Percentiles rank a stretch among this genome's conserved stretches.
Conservation (phyloP, 768 basidiomycete genomes). For the Collybia sordida region DNA sequence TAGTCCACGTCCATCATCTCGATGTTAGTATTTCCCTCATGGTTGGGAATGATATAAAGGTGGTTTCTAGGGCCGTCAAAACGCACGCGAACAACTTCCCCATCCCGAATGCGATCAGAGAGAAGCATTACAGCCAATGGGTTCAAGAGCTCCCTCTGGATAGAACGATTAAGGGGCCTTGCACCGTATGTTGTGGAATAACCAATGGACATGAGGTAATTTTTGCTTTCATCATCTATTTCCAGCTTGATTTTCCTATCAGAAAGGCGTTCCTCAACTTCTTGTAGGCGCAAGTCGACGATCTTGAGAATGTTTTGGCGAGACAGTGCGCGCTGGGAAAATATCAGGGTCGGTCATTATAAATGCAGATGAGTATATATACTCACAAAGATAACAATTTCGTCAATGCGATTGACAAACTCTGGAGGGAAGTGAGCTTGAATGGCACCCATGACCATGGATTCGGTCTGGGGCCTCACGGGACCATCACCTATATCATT, state of each 20-base stretch:
- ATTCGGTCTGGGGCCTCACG: slow-evolving; percentile 56
- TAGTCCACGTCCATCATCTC: slow-evolving; percentile 63
- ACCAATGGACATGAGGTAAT: slow-evolving; percentile 71
- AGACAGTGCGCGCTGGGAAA: slow-evolving; percentile 72
- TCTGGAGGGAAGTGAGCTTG: slow-evolving; percentile 89
- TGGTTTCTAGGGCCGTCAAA: slow-evolving; percentile 85
- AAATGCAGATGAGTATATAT: slow-evolving; percentile 11
- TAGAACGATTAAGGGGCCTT: slow-evolving; percentile 86
- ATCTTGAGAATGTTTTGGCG: slow-evolving; percentile 76
- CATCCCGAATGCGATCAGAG: slow-evolving; percentile 78
- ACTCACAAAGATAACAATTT: slow-evolving; percentile 75
- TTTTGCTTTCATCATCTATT: slow-evolving; percentile 74
- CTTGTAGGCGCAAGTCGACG: slow-evolving; percentile 84
- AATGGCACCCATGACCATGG: slow-evolving; percentile 77
- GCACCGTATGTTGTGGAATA: slow-evolving; percentile 88
- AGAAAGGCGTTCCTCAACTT: slow-evolving; percentile 79
- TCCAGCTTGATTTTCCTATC: slow-evolving; percentile 80
- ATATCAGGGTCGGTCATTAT: slow-evolving; percentile 20
- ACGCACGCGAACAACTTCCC: slow-evolving; percentile 70
- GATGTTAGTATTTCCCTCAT: slow-evolving; percentile 53
- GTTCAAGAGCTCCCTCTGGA: slow-evolving; percentile 91
- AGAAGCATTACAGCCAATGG: slow-evolving; percentile 86
- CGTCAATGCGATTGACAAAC: slow-evolving; percentile 89
- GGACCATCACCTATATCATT: slow-evolving; percentile 75
- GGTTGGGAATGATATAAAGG: slow-evolving; percentile 79